A percentile compares a stretch with the other conserved stretches of the same genome.
phyloP scores from a whole-genome alignment of 176 grass and related monocot species.

The Triticum dicoccoides region DNA sequence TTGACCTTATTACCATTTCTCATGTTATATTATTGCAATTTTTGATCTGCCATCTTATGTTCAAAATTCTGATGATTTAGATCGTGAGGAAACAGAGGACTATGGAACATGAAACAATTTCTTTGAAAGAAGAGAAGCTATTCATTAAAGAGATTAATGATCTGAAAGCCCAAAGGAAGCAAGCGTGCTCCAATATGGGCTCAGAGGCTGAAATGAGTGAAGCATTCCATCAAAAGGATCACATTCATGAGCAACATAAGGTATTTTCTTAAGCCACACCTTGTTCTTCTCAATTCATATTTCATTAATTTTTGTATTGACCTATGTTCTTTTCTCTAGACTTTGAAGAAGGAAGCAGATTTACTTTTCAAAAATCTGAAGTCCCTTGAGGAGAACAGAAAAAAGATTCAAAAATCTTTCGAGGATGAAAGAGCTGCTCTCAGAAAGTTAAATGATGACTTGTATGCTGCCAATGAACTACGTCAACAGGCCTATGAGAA shows the following conservation, averaged over 20 bases:
- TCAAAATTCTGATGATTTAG: constrained; percentile 39
- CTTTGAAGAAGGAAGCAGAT: constrained; percentile 83
- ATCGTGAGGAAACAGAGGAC: constrained; percentile 66
- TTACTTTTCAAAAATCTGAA: constrained; percentile 57
- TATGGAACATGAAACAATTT: constrained; percentile 78
- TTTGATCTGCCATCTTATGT: constrained; percentile 12
- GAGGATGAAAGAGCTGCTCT: constrained; percentile 46
- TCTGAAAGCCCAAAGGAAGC: constrained; percentile 69
- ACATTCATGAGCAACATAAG: constrained; percentile 76
- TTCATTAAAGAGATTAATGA: constrained; percentile 90
- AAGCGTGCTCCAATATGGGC: constrained; percentile 56
- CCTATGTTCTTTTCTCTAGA: constrained; percentile 40
- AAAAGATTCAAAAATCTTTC: constrained; percentile 49
- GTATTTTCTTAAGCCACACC: constrained; percentile 26
- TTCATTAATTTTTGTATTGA: constrained; percentile 27
- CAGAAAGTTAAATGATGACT: constrained; percentile 56
- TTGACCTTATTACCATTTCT: not conserved
- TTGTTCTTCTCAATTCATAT: not conserved
- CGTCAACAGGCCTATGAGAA: constrained; percentile 68
- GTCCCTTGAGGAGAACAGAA: constrained; percentile 61
- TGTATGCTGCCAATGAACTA: constrained; percentile 56
- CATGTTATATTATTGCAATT: not conserved
- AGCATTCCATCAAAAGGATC: constrained; percentile 73
- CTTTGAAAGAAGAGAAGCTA: constrained; percentile 77
- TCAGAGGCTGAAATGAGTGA: constrained; percentile 75